phyloP scores from a whole-genome alignment of 2,329 filamentous ascomycete genomes.

The Chrysosporium keratinophilum region DNA sequence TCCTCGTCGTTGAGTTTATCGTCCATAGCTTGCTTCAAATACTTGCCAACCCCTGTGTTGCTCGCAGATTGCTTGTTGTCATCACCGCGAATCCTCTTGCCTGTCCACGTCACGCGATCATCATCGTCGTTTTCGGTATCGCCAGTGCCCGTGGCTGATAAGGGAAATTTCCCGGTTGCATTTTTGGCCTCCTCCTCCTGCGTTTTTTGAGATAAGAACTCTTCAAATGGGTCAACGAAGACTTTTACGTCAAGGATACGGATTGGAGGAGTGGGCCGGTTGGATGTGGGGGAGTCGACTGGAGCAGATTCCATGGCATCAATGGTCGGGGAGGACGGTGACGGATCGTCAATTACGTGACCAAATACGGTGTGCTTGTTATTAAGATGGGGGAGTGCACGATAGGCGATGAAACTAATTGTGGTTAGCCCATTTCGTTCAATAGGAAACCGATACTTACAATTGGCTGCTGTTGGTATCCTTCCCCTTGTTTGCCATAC shows the following conservation, averaged over 20 bases:
- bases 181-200: slow-evolving; percentile 50
- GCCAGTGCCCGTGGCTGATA: slow-evolving; percentile 12
- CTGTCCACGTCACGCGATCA: slow-evolving; percentile 89
- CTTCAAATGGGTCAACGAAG: slow-evolving; percentile 89
- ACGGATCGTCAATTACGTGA: slow-evolving; percentile 59
- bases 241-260: slow-evolving; percentile 72
- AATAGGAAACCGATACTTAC: slow-evolving; percentile 31
- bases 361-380: slow-evolving; percentile 97
- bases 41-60: slow-evolving; percentile 62
- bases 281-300: slow-evolving; percentile 57
- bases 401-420: slow-evolving; percentile 71
- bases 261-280: slow-evolving; percentile 67
- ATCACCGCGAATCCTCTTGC: slow-evolving; percentile 69
- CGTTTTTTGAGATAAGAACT: slow-evolving; percentile 68
- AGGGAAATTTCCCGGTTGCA: background rate
- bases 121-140: slow-evolving; percentile 51
- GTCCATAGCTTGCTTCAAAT: slow-evolving; percentile 54
- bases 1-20: slow-evolving; percentile 35
- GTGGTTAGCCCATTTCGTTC: background rate
- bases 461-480: slow-evolving; percentile 94
- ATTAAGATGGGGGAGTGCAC: slow-evolving; percentile 73
- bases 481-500: slow-evolving; percentile 98
- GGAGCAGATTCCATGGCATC: slow-evolving; percentile 65
- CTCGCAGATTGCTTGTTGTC: slow-evolving; percentile 38
- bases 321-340: slow-evolving; percentile 43